phyloP scores from a whole-genome alignment of 305 asterid species.

The Ajuga reptans region DNA sequence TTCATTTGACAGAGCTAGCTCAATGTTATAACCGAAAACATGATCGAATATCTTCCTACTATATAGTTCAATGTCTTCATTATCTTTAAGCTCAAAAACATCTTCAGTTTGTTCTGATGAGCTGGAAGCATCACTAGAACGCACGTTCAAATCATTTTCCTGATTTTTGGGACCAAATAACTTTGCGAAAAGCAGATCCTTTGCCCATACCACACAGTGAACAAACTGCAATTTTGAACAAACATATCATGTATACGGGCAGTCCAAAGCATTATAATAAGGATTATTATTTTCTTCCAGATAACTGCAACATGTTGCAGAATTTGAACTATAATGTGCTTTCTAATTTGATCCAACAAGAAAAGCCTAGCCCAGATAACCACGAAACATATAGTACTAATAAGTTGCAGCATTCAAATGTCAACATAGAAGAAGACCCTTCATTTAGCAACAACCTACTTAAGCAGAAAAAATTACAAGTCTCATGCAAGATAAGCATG shows the following conservation, averaged over 20 bases:
- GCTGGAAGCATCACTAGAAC: slow-evolving; percentile 64
- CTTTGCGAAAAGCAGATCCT: slow-evolving; percentile 94
- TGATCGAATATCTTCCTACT: slow-evolving; percentile 91
- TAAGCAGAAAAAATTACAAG: background rate
- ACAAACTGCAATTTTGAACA: slow-evolving; percentile 66
- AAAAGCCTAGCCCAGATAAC: background rate
- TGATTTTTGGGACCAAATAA: slow-evolving; percentile 86
- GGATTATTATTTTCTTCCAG: background rate
- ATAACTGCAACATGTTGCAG: background rate
- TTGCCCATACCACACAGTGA: slow-evolving; percentile 98
- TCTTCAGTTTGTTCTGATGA: slow-evolving; percentile 60
- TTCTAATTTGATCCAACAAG: background rate
- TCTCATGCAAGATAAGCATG: slow-evolving; percentile 1
- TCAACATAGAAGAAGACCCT: background rate
- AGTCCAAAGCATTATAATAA: background rate
- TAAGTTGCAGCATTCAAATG: background rate
- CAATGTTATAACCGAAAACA: slow-evolving; percentile 91
- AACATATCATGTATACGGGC: background rate
- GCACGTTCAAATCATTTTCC: slow-evolving; percentile 87
- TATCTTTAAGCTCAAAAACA: slow-evolving; percentile 60
- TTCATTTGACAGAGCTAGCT: slow-evolving; percentile 79
- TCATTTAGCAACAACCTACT: background rate
- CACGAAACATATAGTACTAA: background rate
- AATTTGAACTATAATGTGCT: background rate
- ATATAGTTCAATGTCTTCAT: slow-evolving; percentile 63